Base-by-base conservation (phyloP, 768 basidiomycete species). In the Mycena pura region DNA sequence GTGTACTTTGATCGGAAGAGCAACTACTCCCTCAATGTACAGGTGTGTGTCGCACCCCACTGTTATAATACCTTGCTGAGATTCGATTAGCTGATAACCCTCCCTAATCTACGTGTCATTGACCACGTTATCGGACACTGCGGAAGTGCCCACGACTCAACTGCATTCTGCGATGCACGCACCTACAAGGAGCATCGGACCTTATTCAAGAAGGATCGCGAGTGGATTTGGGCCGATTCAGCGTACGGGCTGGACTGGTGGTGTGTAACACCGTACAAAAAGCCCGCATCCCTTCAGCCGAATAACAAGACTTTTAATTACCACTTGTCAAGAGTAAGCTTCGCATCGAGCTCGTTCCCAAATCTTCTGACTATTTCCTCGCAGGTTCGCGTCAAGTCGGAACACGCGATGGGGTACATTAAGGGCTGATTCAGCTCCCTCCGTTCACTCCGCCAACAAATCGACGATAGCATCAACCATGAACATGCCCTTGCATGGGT, bases 261-360 rank as follows among this genome's bases (percentile, higher is more conserved):
- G 72, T 69, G 65, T 61, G 59, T 73, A 24, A 65, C 73, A 2
- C 73, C 74, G 6, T 74, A 72, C 63, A 77, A 76, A 67, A 71
- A 62, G n/a, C 72, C 73, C 4, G 60, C 64, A 4, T 65, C 66
- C 4, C 43, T 64, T 21, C 24, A 55, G n/a, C 56, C 63, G 0
- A 66, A 74, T 25, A 73, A 74, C 43, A 59, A 58, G 29, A 60
- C 14, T 22, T 74, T 72, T n/a, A n/a, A n/a, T n/a, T n/a, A n/a
- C n/a, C n/a, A n/a, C n/a, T n/a, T n/a, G n/a, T n/a, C n/a, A n/a
- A n/a, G n/a, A n/a, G n/a, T n/a, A n/a, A n/a, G n/a, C n/a, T n/a
- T n/a, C n/a, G n/a, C n/a, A n/a, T n/a, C n/a, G n/a, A n/a, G n/a
- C n/a, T n/a, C n/a, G n/a, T n/a, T n/a, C n/a, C n/a, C n/a, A 38